Base-by-base conservation (phyloP, 495 filamentous ascomycete genomes). In the Neurospora discreta region DNA sequence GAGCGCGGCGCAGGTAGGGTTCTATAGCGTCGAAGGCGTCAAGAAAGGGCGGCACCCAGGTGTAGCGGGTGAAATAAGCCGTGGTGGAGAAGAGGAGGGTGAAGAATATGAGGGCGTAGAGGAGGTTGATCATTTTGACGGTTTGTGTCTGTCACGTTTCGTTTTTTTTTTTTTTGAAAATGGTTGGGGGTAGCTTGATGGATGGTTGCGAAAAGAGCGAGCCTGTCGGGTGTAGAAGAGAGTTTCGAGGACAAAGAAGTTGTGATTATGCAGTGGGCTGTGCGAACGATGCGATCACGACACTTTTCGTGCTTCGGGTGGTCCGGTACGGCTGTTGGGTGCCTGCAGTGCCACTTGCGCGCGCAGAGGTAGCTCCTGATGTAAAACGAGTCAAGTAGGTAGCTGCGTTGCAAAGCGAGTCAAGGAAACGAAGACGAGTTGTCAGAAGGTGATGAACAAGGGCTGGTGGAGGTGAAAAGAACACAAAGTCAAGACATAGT, bases 21-120 rank as follows among this genome's bases (percentile, higher is more conserved):
- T 72, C 43, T 33, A 69, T 44, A 26, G 39, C n/a, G 30, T 75
- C 74, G 72, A 82, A 69, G 60, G 88, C 82, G 75, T 88, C 85
- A 60, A 88, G 87, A 13, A 90, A 76, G 33, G 89, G 77, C 46
- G 85, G 89, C 30, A 91, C 75, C 95, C 95, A 99, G 82, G 83
- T 83, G 69, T 85, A 80, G 70, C 95, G 93, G 60, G 90, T 94
- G 70, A 96, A 80, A 84, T 92, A 97, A 71, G 95, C 89, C 67
- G 81, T 88, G 90, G 82, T 81, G 74, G 78, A 80, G 69, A 86
- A 77, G 69, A 92, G 73, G 75, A 94, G 83, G 74, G 89, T 82
- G 38, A 87, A 77, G 77, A 95, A 86, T 73, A 86, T 84, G 69
- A 92, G 79, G 71, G 87, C 86, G 85, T 93, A 98, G 81, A 97